Percentiles rank a stretch among this genome's conserved stretches.
phyloP scores from a whole-genome alignment of 2,329 filamentous ascomycete genomes.

The Fusarium sp. region DNA sequence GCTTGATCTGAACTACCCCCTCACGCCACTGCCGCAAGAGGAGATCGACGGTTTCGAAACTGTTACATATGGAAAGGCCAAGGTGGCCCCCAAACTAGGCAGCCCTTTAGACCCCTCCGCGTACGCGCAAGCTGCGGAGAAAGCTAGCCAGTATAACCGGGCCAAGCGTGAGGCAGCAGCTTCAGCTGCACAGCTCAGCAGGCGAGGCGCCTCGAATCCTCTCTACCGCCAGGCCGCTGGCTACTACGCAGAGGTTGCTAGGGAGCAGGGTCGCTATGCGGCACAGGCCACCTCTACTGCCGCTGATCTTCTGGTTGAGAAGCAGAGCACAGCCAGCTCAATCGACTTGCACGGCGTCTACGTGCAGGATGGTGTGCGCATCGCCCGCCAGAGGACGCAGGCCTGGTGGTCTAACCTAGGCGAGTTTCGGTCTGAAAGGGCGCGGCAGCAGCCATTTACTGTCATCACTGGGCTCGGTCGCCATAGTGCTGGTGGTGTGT shows the following conservation, averaged over 20 bases:
- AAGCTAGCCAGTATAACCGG: conserved; percentile 43
- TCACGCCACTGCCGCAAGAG: conserved; percentile 49
- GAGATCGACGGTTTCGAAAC: conserved; percentile 45
- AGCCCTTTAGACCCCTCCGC: conserved; percentile 23
- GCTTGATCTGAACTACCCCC: conserved; percentile 51
- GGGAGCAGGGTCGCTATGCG: conserved; percentile 66
- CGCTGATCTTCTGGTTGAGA: conserved; percentile 73
- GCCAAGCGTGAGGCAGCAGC: conserved; percentile 46
- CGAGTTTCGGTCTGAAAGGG: conserved; percentile 63
- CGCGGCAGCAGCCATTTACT: conserved; percentile 64
- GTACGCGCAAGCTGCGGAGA: conserved; percentile 44
- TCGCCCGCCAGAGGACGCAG: conserved; percentile 71
- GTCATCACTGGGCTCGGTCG: conserved; percentile 83
- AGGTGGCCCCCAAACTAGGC: not conserved
- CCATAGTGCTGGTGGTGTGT: conserved; percentile 79
- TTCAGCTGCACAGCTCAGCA: conserved; percentile 53
- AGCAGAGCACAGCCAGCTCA: conserved; percentile 65
- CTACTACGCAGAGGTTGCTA: conserved; percentile 76
- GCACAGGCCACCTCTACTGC: conserved; percentile 67
- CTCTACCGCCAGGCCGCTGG: conserved; percentile 77
- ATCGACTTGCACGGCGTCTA: conserved; percentile 86
- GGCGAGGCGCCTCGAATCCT: conserved; percentile 69
- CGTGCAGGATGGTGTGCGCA: conserved; percentile 81
- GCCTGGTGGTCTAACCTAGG: conserved; percentile 80
- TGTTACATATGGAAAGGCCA: conserved; percentile 23